Conservation (phyloP, 768 basidiomycete genomes). For the Rhodocollybia butyracea region DNA sequence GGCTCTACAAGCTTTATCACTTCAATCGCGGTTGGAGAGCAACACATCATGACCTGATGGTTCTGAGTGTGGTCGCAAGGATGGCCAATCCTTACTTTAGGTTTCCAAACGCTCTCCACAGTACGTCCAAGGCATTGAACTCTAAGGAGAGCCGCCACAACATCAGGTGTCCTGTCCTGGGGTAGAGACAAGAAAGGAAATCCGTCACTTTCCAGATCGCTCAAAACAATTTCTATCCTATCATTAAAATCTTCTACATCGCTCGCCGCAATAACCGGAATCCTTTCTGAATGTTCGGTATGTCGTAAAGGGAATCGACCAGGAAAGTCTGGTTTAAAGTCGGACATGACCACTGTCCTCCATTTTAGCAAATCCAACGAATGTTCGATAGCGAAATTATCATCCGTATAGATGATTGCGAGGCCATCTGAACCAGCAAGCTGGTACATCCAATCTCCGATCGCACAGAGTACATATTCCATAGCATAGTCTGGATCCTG, state of each 20-base stretch:
- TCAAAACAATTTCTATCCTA: conserved; percentile 9
- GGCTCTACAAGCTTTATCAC: neutral
- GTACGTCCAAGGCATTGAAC: conserved; percentile 10
- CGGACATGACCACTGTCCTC: conserved; percentile 5
- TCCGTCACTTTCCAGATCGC: conserved; percentile 2
- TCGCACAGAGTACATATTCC: conserved; percentile 4
- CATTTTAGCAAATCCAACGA: neutral
- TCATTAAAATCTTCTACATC: neutral
- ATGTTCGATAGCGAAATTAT: neutral
- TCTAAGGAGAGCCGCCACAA: conserved; percentile 11
- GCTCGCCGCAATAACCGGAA: neutral
- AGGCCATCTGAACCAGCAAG: neutral
- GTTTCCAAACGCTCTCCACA: conserved; percentile 16
- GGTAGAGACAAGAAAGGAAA: conserved; percentile 9
- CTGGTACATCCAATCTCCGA: conserved; percentile 9
- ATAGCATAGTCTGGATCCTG: neutral
- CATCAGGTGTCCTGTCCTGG: conserved; percentile 9
- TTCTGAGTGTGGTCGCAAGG: conserved; percentile 14
- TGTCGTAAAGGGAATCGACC: neutral
- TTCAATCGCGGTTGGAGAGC: neutral
- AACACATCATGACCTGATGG: conserved; percentile 4
- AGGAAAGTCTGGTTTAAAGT: conserved; percentile 3
- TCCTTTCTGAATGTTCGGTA: neutral
- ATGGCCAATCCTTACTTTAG: conserved; percentile 11
- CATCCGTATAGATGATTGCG: neutral